Percentiles rank a stretch among this genome's conserved stretches.
Evolutionary conservation across 1,139 yeast species (phyloP).

Genomic region (Taiozyma sp.): DNA sequence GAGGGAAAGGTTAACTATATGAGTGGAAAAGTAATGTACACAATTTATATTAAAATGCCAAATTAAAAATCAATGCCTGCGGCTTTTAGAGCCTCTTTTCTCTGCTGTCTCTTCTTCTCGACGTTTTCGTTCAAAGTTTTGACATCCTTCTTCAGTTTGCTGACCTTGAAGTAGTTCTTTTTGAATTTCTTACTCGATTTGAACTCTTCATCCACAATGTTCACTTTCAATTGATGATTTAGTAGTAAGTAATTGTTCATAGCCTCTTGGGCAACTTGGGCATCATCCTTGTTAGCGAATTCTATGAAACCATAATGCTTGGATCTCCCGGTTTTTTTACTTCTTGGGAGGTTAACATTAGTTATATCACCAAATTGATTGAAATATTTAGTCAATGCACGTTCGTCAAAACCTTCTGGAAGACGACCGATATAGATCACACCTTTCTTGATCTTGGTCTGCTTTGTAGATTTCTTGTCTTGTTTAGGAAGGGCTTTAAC

Average conservation of each 20-base stretch:
- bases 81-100: slow-evolving; percentile 20
- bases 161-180: slow-evolving; percentile 42
- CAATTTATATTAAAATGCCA: no score
- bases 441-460: slow-evolving; percentile 36
- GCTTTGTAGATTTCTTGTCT: slow-evolving; percentile 18
- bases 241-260: slow-evolving; percentile 91
- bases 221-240: slow-evolving; percentile 78
- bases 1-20: no score
- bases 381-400: slow-evolving; percentile 68
- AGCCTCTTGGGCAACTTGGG: slow-evolving; percentile 85
- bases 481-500: slow-evolving; percentile 18
- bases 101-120: slow-evolving; percentile 26
- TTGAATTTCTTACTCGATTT: slow-evolving; percentile 57
- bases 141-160: slow-evolving; percentile 38
- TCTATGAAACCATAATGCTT: slow-evolving; percentile 93
- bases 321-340: slow-evolving; percentile 85
- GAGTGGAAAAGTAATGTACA: background rate
- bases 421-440: slow-evolving; percentile 87
- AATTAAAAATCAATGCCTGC: slow-evolving; percentile 18
- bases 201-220: slow-evolving; percentile 45
- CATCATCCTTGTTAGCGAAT: slow-evolving; percentile 68
- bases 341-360: slow-evolving; percentile 77
- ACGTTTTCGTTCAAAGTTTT: slow-evolving; percentile 27
- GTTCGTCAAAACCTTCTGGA: slow-evolving; percentile 89
- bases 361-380: slow-evolving; percentile 83